Base-by-base conservation (phyloP, 2,329 filamentous ascomycete species). In the Calonectria pauciramosa region DNA sequence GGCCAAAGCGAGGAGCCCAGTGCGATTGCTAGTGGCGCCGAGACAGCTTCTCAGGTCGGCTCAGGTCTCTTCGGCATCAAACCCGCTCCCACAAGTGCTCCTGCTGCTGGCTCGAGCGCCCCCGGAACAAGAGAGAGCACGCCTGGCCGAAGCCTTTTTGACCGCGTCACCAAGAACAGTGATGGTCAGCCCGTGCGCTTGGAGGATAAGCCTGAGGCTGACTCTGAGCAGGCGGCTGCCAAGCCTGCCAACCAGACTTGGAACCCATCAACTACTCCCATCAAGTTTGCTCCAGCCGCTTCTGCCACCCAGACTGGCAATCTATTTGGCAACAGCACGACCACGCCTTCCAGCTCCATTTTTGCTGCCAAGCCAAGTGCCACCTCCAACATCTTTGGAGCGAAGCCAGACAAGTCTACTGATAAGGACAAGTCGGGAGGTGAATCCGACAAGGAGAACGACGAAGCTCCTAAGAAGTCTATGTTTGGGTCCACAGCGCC, bases 71-170 rank as follows among this genome's bases (percentile, higher is more conserved):
- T 84, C 49, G 76, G 68, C n/a, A 76, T 73, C 36, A 81, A 87
- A 77, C 82, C 85, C 28, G 81, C 82, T 14, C 77, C 80, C 23
- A 74, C 79, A 7, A 78, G 76, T 32, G 80, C 78, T 20, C 72
- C 79, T 52, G 76, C 77, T n/a, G 79, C 72, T 30, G 77, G 68
- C 8, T 86, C 86, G 2, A 86, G 83, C 75, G 82, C 82, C 3
- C 85, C 87, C 11, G 87, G 86, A 8, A 88, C 85, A 2, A 85
- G 87, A 5, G 87, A 88, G 52, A 86, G 85, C 72, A 87, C 86
- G 3, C 85, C 88, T 28, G 87, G 86, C 26, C 86, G 86, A 59
- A 91, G 90, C 80, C 80, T 92, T 18, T 91, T 91, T 76, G 90
- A 91, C 49, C 88, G 90, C 41, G 86, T 92, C 10, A 88, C 86